Evolutionary conservation across 164 flowering plant species (phyloP), one percentile per base, ranked within the genome.

Genomic region (Brasenia schreberi): DNA sequence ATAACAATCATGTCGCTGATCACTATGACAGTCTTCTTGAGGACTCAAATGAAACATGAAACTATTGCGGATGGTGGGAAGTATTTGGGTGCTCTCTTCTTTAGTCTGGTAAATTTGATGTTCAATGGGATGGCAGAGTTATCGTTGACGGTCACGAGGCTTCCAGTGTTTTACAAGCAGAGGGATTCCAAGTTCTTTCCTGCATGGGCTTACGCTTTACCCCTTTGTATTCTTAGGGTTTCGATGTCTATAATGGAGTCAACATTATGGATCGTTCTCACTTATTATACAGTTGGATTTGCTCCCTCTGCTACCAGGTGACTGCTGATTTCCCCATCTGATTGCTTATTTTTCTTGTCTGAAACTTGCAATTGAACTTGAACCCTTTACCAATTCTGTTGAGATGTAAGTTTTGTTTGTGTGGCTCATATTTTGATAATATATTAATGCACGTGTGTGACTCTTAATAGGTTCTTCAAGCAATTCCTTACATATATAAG

Each of bases 61-160:
- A 59, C 69, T 18, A n/a, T 82, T 27, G 71, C 61, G 49, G 86
- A 76, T 68, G 84, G 83, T 52, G 79, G 74, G 45, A 85, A 83
- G 64, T 83, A 64, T 64, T 77, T 66, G n/a, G 85, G 90, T 19
- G 90, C 90, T 52, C 53, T 85, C 61, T 85, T 85, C 65, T 85
- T 81, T 74, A 71, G 83, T 65, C 75, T 85, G 18, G 71, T 81
- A 4, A 83, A 82, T 61, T 82, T 83, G 66, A 85, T 85, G 87
- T 83, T 83, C 62, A 85, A 85, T 71, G 90, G 90, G 7, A 70
- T 77, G 77, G 84, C 86, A 14, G 90, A 85, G 81, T 77, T 83
- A n/a, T 76, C 81, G 17, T 73, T 81, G 83, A 85, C 85, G 12
- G 72, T 83, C 61, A 42, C 69, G 60, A 80, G 79, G 75, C 83